A percentile compares a stretch with the other conserved stretches of the same genome.
phyloP scores from a whole-genome alignment of 805 yeast genomes.

The Scheffersomyces spartinae region DNA sequence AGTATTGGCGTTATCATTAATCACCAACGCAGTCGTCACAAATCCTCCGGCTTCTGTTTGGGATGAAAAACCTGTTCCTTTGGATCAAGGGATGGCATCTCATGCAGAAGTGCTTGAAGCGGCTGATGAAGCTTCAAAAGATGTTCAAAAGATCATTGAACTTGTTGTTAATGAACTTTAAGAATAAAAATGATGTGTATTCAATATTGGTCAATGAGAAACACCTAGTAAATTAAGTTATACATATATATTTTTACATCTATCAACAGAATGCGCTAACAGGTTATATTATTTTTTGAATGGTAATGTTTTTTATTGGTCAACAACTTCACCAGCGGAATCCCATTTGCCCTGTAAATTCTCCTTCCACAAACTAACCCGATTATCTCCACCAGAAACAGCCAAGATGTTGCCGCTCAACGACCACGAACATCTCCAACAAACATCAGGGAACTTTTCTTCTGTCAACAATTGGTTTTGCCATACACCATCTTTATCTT shows the following conservation, averaged over 20 bases:
- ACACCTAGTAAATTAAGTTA: not conserved
- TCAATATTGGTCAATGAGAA: not conserved
- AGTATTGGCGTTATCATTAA: constrained; percentile 75
- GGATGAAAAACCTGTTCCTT: constrained; percentile 38
- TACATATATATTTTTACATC: not conserved
- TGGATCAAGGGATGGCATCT: constrained; percentile 70
- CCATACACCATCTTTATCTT: constrained; percentile 66
- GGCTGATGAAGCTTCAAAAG: constrained; percentile 70
- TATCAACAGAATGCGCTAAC: not conserved
- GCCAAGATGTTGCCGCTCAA: constrained; percentile 92
- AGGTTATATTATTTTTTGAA: constrained; percentile 1
- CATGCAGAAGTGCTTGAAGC: constrained; percentile 87
- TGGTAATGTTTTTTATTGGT: constrained; percentile 37
- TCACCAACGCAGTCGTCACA: constrained; percentile 74
- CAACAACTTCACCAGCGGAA: constrained; percentile 92
- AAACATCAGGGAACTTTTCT: constrained; percentile 89
- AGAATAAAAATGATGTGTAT: constrained; percentile 1
- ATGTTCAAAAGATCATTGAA: constrained; percentile 62
- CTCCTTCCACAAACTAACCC: constrained; percentile 94
- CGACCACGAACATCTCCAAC: constrained; percentile 98
- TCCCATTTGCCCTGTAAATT: constrained; percentile 91
- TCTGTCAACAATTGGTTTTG: constrained; percentile 61
- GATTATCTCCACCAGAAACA: constrained; percentile 91
- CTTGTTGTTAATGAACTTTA: constrained; percentile 40
- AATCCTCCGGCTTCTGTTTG: constrained; percentile 58